Conservation (phyloP, 306 rosid species). For the Gillenia trifoliata region DNA sequence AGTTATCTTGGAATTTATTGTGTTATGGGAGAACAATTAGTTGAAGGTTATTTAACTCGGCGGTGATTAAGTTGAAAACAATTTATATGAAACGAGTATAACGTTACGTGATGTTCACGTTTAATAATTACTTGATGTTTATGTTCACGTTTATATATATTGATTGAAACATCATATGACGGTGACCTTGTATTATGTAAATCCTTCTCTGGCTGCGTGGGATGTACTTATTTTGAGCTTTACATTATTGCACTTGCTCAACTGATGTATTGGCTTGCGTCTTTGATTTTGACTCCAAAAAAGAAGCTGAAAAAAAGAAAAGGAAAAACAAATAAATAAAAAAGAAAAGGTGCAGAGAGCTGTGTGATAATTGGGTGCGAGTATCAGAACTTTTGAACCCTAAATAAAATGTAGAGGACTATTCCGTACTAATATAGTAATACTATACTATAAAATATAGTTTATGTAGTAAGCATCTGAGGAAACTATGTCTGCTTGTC, state of each 20-base stretch:
- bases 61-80: too few relatives aligned
- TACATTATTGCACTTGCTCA: neutral
- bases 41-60: too few relatives aligned
- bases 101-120: too few relatives aligned
- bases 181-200: too few relatives aligned
- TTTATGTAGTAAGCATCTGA: constrained; percentile 5
- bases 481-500: neutral
- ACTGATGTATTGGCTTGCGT: neutral
- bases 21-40: too few relatives aligned
- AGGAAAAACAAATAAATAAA: neutral
- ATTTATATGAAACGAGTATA: too few relatives aligned
- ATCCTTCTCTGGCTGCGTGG: neutral
- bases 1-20: neutral
- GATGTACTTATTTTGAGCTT: neutral
- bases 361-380: neutral
- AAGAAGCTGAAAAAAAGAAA: neutral
- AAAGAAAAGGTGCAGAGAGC: neutral
- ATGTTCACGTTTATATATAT: too few relatives aligned
- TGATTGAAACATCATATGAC: too few relatives aligned
- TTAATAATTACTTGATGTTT: too few relatives aligned
- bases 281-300: neutral
- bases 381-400: neutral
- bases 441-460: neutral
- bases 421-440: too few relatives aligned
- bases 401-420: neutral